Percentiles rank a stretch among this genome's conserved stretches.
Evolutionary conservation across 331 rosid species (phyloP).

Genomic region (Arachis monticola): DNA sequence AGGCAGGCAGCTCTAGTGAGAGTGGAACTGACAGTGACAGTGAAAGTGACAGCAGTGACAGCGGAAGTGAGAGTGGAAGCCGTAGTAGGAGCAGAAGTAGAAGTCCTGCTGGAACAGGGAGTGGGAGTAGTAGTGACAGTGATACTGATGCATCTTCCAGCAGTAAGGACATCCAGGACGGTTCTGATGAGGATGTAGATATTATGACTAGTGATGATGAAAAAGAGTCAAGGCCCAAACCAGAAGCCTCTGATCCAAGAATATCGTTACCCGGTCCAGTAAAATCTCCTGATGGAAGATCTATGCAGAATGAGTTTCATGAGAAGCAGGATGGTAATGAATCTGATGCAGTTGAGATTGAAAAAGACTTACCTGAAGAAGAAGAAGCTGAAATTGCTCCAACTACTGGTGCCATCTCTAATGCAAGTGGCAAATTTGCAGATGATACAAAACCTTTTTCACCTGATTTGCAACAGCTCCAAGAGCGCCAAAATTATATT

Average conservation of each 20-base stretch:
- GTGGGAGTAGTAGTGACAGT: constrained; percentile 92
- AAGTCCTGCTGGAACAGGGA: constrained; percentile 78
- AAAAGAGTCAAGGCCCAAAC: constrained; percentile 67
- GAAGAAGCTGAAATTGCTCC: constrained; percentile 53
- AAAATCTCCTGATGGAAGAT: constrained; percentile 60
- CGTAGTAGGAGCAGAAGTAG: constrained; percentile 82
- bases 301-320: constrained; percentile 54
- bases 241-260: constrained; percentile 58
- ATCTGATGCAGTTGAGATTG: constrained; percentile 73
- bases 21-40: constrained; percentile 91
- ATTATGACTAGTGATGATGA: constrained; percentile 98
- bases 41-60: constrained; percentile 89
- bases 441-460: constrained; percentile 57
- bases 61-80: constrained; percentile 91
- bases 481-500: constrained; percentile 60
- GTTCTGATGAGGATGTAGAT: constrained; percentile 94
- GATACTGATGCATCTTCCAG: constrained; percentile 92
- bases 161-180: constrained; percentile 72
- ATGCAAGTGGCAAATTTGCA: constrained; percentile 46
- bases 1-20: constrained; percentile 79
- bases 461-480: constrained; percentile 59
- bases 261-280: constrained; percentile 53
- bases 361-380: constrained; percentile 65
- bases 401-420: constrained; percentile 38
- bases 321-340: constrained; percentile 75